Conservation (phyloP, 2,329 filamentous ascomycete species). For the Aspergillus caelatus region DNA sequence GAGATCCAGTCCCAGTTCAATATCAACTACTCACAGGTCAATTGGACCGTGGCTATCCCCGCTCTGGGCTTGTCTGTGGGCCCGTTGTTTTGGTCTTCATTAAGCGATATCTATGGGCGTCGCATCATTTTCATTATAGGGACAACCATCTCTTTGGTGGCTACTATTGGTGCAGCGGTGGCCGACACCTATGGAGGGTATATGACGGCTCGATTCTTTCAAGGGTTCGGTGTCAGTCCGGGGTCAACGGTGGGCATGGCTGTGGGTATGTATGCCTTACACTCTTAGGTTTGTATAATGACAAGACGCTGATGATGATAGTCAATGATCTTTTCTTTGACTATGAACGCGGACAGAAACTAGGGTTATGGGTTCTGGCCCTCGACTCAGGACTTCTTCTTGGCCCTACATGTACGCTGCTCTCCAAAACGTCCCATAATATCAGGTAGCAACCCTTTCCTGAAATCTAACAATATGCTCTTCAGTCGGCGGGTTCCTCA, state of each 20-base stretch:
- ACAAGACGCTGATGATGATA: constrained; percentile 5
- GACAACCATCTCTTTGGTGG: constrained; percentile 45
- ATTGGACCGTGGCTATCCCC: constrained; percentile 59
- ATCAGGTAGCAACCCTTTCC: background rate
- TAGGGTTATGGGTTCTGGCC: constrained; percentile 62
- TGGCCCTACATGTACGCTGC: constrained; percentile 48
- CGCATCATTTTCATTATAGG: constrained; percentile 53
- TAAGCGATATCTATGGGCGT: constrained; percentile 57
- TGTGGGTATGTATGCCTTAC: constrained; percentile 34
- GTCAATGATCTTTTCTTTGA: constrained; percentile 61
- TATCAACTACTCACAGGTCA: constrained; percentile 51
- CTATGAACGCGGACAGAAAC: constrained; percentile 57
- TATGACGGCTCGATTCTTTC: constrained; percentile 62
- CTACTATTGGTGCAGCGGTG: constrained; percentile 47
- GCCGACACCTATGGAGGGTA: constrained; percentile 51
- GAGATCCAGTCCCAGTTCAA: constrained; percentile 52
- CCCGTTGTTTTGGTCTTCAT: constrained; percentile 54
- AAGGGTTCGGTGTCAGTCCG: constrained; percentile 59
- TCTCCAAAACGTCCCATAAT: background rate
- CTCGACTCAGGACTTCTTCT: constrained; percentile 56
- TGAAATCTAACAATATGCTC: background rate
- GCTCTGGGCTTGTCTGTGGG: constrained; percentile 55
- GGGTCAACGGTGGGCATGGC: constrained; percentile 59
- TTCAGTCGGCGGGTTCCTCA: constrained; percentile 56
- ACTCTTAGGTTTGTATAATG: too few relatives aligned